Evolutionary conservation across 2,329 filamentous ascomycete genomes (phyloP), one percentile per base, ranked within the genome.

Genomic region (Nigrospora sphaerica): DNA sequence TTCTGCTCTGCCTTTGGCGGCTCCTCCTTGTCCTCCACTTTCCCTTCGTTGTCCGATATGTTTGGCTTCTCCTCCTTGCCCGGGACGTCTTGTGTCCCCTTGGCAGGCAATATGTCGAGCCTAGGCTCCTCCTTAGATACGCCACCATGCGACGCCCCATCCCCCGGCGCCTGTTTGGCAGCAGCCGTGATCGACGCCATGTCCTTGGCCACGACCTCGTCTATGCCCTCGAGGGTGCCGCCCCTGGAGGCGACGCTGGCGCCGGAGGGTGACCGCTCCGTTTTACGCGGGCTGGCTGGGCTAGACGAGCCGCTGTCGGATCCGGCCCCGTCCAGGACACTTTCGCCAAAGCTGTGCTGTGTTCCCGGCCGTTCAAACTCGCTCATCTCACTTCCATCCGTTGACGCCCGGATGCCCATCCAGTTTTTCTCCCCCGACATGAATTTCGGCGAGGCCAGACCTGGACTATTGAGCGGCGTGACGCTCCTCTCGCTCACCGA

Each of bases 301-400:
- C 52, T 56, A 17, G 54, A 63, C 45, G 54, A 49, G 10, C 48
- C 52, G 33, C 53, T 49, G 6, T 50, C 56, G 13, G 59, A 59
- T 13, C 46, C 52, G 3, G 60, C 66, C 1, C 57, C 62, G 7
- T 72, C 73, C 18, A 74, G 63, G 31, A 73, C 61, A 46, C 69
- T 72, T 53, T 74, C 71, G 41, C 64, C 66, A 45, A 72, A 72
- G 50, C 69, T 72, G 37, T 62, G 64, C 47, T 69, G 67, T 33
- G 66, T 70, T 16, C 54, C 50, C 13, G 67, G 68, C 39, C 68
- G 52, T 19, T 47, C 42, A 34, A 54, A 51, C 11, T 57, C 54
- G 41, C 50, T 46, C 12, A 53, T 52, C 48, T 60, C 52, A 47
- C 56, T 58, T 34, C 52, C 52, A 28, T 50, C 50, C 32, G 46